Evolutionary conservation across 441 rosid genomes (phyloP).

Genomic region (Populus hybrid): DNA sequence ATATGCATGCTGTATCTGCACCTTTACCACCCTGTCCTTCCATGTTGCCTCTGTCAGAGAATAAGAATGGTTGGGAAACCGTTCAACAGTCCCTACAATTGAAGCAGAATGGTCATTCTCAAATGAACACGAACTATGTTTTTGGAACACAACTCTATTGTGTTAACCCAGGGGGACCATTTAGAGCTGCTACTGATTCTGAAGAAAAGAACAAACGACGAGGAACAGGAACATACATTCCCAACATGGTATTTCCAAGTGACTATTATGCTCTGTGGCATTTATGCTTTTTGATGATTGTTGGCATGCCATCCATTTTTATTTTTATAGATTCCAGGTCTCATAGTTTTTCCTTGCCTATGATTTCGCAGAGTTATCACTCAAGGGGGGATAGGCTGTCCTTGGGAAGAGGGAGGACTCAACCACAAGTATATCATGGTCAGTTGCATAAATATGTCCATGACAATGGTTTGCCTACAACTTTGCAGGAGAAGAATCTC

Average conservation of each 20-base stretch:
- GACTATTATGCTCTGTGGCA: background rate
- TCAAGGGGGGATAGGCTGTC: conserved; percentile 14
- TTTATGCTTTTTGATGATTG: background rate
- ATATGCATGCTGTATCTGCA: conserved; percentile 36
- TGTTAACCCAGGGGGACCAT: conserved; percentile 1
- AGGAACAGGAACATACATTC: conserved; percentile 38
- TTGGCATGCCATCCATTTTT: background rate
- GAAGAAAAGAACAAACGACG: conserved; percentile 20
- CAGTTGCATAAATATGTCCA: conserved; percentile 8
- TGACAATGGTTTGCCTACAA: conserved; percentile 10
- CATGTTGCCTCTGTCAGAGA: conserved; percentile 32
- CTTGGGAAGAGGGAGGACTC: conserved; percentile 20
- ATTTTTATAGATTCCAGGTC: background rate
- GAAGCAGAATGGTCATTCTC: conserved; percentile 19
- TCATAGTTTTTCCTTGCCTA: background rate
- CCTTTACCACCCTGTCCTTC: conserved; percentile 20
- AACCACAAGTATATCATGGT: background rate
- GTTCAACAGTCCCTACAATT: conserved; percentile 14
- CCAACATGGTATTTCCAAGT: conserved; percentile 30
- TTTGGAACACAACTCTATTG: conserved; percentile 11
- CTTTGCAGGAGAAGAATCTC: conserved; percentile 6
- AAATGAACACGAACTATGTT: conserved; percentile 10
- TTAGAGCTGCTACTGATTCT: conserved; percentile 4
- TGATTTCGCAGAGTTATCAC: conserved; percentile 26
- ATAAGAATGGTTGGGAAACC: conserved; percentile 21